phyloP scores from a whole-genome alignment of 2,329 filamentous ascomycete species.

The Pseudopyricularia javanii region DNA sequence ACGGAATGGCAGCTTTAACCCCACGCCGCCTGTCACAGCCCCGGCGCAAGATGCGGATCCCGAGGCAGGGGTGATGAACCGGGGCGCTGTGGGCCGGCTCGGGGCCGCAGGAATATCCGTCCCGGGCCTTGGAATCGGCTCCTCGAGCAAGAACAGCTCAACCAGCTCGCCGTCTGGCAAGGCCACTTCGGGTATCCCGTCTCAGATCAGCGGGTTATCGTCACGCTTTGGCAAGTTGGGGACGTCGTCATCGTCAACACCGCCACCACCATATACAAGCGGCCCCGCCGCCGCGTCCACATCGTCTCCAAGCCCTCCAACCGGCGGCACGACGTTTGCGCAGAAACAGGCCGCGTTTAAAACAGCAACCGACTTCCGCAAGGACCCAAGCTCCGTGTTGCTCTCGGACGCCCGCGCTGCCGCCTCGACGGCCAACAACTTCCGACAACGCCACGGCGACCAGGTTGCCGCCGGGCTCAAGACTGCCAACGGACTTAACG shows the following conservation, averaged over 20 bases:
- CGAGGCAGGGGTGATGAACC: constrained; percentile 18
- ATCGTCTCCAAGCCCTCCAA: constrained; percentile 18
- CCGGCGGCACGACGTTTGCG: constrained; percentile 47
- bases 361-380: constrained; percentile 46
- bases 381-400: constrained; percentile 49
- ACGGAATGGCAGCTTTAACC: constrained; percentile 29
- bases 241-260: constrained; percentile 16
- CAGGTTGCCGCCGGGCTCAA: constrained; percentile 49
- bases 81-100: constrained; percentile 52
- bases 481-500: constrained; percentile 43
- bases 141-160: constrained; percentile 6
- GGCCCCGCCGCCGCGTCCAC: constrained; percentile 10
- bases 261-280: constrained; percentile 6
- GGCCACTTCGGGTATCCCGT: constrained; percentile 5
- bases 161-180: not conserved
- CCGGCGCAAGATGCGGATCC: constrained; percentile 4
- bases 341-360: constrained; percentile 52
- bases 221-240: constrained; percentile 49
- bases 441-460: constrained; percentile 58
- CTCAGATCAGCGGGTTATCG: constrained; percentile 54
- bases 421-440: constrained; percentile 52
- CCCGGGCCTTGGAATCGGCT: constrained; percentile 62
- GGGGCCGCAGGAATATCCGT: constrained; percentile 67
- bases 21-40: constrained; percentile 11
- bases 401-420: constrained; percentile 44